Evolutionary conservation across 441 rosid species (phyloP).

Genomic region (Dalechampia spathulata): DNA sequence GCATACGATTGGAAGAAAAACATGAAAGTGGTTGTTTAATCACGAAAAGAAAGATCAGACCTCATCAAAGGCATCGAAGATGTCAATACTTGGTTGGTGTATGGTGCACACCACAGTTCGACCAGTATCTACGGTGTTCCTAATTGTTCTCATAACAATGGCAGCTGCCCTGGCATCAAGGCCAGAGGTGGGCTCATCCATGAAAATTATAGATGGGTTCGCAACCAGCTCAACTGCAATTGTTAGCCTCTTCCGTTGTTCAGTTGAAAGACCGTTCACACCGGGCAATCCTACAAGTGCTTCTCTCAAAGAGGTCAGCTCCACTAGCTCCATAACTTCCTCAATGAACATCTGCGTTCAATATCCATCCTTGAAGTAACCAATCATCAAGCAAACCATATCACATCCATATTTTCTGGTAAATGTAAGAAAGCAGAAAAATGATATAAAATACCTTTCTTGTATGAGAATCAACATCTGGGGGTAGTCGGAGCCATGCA

Average conservation of each 20-base stretch:
- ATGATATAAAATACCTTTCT: slow-evolving; percentile 31
- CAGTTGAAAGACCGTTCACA: slow-evolving; percentile 57
- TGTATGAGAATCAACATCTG: slow-evolving; percentile 38
- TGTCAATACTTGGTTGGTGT: slow-evolving; percentile 73
- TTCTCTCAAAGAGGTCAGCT: slow-evolving; percentile 42
- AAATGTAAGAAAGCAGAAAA: not conserved
- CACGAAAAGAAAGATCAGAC: slow-evolving; percentile 16
- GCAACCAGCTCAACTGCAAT: slow-evolving; percentile 72
- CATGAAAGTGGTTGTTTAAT: not conserved
- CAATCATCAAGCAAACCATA: not conserved
- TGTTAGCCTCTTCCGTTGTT: slow-evolving; percentile 65
- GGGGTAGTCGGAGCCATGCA: slow-evolving; percentile 61
- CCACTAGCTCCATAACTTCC: slow-evolving; percentile 71
- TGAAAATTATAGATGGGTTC: slow-evolving; percentile 57
- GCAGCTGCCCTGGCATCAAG: slow-evolving; percentile 76
- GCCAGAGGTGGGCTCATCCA: slow-evolving; percentile 72
- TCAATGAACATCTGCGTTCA: slow-evolving; percentile 50
- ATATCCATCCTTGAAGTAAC: slow-evolving; percentile 8
- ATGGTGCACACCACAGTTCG: slow-evolving; percentile 72
- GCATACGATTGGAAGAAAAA: not conserved
- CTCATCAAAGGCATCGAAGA: slow-evolving; percentile 71
- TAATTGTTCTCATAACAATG: slow-evolving; percentile 61
- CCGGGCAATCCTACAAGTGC: slow-evolving; percentile 68
- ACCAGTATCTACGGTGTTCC: slow-evolving; percentile 68
- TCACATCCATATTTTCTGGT: not conserved